Evolutionary conservation across 768 basidiomycete species (phyloP).

Genomic region (Suillus fuscotomentosus): DNA sequence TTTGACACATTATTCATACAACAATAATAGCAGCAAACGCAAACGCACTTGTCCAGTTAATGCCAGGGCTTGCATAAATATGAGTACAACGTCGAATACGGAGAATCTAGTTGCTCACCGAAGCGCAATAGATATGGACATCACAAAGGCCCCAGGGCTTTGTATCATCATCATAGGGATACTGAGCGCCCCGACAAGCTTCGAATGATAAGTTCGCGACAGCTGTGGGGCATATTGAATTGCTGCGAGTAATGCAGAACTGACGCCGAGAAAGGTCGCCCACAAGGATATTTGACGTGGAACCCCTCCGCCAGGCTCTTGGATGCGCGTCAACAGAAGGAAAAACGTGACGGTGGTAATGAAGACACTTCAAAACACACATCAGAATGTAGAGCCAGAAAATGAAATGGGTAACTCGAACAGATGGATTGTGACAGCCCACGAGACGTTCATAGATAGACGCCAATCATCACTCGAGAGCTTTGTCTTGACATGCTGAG

Average conservation of each 20-base stretch:
- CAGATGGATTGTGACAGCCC: conserved; percentile 74
- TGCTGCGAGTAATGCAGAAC: conserved; percentile 73
- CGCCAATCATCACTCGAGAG: conserved; percentile 70
- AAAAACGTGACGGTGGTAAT: conserved; percentile 59
- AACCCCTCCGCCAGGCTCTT: conserved; percentile 32
- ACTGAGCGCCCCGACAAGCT: conserved; percentile 88
- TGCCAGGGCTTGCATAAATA: conserved; percentile 53
- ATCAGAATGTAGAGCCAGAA: conserved; percentile 1
- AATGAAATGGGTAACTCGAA: conserved; percentile 35
- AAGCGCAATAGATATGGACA: conserved; percentile 80
- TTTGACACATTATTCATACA: conserved; percentile 22
- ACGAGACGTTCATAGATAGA: conserved; percentile 71
- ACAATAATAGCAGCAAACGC: not conserved
- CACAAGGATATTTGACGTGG: conserved; percentile 49
- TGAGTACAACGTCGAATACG: conserved; percentile 4
- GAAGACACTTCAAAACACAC: conserved; percentile 42
- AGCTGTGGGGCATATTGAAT: conserved; percentile 91
- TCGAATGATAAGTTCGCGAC: conserved; percentile 68
- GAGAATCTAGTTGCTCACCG: conserved; percentile 37
- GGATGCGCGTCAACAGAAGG: conserved; percentile 48
- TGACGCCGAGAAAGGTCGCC: conserved; percentile 87
- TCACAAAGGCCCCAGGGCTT: conserved; percentile 84
- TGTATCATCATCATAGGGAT: conserved; percentile 97
- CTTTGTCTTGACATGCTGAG: conserved; percentile 43
- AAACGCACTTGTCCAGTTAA: conserved; percentile 78